Evolutionary conservation across 345 rosid species (phyloP), one percentile per base, ranked within the genome.

Genomic region (Ailanthus altissimus): DNA sequence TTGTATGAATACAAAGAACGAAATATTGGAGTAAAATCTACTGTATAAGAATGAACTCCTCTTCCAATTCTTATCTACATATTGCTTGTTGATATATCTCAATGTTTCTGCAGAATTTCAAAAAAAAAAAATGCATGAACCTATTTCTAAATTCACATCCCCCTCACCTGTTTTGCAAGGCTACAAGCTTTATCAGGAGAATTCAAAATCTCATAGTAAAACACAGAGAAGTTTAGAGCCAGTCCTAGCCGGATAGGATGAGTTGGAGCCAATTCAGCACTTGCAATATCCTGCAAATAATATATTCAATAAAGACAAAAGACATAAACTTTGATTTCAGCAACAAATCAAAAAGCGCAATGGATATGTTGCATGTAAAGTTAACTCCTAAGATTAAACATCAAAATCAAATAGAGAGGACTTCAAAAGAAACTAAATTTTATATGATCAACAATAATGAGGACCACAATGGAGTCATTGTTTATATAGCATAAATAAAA

Each of bases 161-260:
- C 20, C 5, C 67, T 49, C 49, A 90, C 93, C 91, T 90, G 91
- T 81, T 90, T 90, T 66, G 93, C 93, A 83, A 90, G 90, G 81
- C 77, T 90, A 80, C 93, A 90, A 77, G 93, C 93, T 72, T 84
- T 88, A 77, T 90, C 93, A 1, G 93, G 86, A 64, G 93, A 90
- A 61, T 88, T 90, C 81, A 90, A 82, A 68, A 90, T 90, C 87
- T 90, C 91, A 38, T 90, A 90, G 82, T 90, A 90, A 79, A 90
- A 90, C 75, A 90, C 93, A 0, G 93, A 90, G 85, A 90, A 90
- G 83, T 90, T 90, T 54, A 90, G 84, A 25, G 94, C 94, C 67
- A 90, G 70, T 65, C 94, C 94, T 56, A 90, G 82, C 72, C 94
- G 85, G 64, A 90, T 88, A 38, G 94, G 94, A 82, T 88, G 94